Evolutionary conservation across 805 yeast genomes (phyloP).

Genomic region (Yarrowia yakushimensis): DNA sequence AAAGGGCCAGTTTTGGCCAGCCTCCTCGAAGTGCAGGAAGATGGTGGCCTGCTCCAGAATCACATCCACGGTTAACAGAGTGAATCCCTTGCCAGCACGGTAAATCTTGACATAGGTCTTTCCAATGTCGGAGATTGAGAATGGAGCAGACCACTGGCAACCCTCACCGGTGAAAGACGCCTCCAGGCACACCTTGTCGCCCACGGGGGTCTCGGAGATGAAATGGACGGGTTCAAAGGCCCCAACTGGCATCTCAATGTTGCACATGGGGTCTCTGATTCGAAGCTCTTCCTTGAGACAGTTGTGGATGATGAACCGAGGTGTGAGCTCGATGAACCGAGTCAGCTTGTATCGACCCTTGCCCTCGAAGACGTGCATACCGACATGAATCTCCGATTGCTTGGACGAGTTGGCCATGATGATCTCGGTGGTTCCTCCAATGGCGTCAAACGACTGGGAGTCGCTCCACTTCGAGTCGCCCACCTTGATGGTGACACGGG

Average conservation of each 20-base stretch:
- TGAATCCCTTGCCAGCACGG: slow-evolving; percentile 59
- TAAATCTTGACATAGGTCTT: slow-evolving; percentile 68
- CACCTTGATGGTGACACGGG: slow-evolving; percentile 62
- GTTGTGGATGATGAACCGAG: slow-evolving; percentile 75
- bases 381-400: slow-evolving; percentile 62
- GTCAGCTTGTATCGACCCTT: slow-evolving; percentile 75
- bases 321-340: slow-evolving; percentile 74
- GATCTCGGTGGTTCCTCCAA: slow-evolving; percentile 73
- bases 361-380: slow-evolving; percentile 69
- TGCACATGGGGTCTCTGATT: slow-evolving; percentile 48
- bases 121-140: slow-evolving; percentile 79
- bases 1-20: slow-evolving; percentile 80
- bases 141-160: slow-evolving; percentile 82
- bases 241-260: slow-evolving; percentile 38
- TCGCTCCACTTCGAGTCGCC: slow-evolving; percentile 69
- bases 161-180: slow-evolving; percentile 55
- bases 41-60: slow-evolving; percentile 77
- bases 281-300: slow-evolving; percentile 53
- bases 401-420: slow-evolving; percentile 39
- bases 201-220: slow-evolving; percentile 51
- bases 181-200: slow-evolving; percentile 47
- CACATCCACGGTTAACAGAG: slow-evolving; percentile 67
- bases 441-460: slow-evolving; percentile 80
- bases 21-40: slow-evolving; percentile 69
- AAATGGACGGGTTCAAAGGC: slow-evolving; percentile 44